Percentiles rank a stretch among this genome's conserved stretches.
Evolutionary conservation across 768 basidiomycete genomes (phyloP).

Genomic region (Gymnopilus dilepis): DNA sequence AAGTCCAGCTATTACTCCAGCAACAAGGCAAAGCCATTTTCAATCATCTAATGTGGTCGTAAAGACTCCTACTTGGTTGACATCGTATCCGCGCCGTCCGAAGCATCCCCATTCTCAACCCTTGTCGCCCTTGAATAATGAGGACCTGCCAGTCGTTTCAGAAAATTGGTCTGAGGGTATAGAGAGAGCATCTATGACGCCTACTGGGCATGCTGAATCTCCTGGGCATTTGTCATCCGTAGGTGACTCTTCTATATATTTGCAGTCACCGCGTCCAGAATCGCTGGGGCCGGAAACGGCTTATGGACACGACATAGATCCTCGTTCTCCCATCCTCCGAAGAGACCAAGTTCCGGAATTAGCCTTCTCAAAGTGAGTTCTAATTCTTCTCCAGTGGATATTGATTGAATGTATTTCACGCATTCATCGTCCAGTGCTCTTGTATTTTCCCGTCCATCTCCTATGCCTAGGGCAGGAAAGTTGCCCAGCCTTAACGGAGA

Average conservation of each 20-base stretch:
- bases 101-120: conserved; percentile 13
- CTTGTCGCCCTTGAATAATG: conserved; percentile 20
- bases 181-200: neutral
- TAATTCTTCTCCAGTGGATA: neutral
- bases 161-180: neutral
- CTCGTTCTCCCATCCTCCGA: conserved; percentile 26
- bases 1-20: conserved; percentile 13
- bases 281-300: neutral
- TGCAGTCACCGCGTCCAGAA: neutral
- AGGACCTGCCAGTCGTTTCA: conserved; percentile 11
- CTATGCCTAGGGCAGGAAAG: neutral
- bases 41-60: conserved; percentile 24
- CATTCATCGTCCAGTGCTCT: neutral
- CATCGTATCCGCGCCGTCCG: conserved; percentile 29
- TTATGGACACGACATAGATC: conserved; percentile 20
- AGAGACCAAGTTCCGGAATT: conserved; percentile 20
- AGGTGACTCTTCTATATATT: conserved; percentile 15
- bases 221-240: conserved; percentile 4
- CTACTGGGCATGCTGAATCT: neutral
- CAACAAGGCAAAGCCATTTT: neutral
- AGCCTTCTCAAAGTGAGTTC: conserved; percentile 16
- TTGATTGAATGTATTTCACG: too few species aligned
- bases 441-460: conserved; percentile 7
- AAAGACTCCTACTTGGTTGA: conserved; percentile 36
- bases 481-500: neutral